Evolutionary conservation across 768 basidiomycete species (phyloP).

Genomic region (Hygrocybe coccinea): DNA sequence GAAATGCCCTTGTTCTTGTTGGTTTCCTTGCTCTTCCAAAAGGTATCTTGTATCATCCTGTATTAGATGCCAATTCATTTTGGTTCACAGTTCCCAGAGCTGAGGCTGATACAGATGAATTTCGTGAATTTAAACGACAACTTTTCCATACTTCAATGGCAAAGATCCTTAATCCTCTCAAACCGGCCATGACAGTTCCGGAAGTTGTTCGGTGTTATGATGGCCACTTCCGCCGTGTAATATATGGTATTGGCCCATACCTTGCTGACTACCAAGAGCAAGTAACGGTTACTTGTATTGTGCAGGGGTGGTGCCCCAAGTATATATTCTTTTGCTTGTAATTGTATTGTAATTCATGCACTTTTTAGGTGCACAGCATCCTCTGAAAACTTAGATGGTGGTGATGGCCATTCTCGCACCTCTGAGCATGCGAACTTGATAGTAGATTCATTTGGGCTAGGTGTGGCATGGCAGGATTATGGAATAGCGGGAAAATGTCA

Average conservation of each 20-base stretch:
- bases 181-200: slow-evolving; percentile 23
- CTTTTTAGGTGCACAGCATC: too few relatives aligned
- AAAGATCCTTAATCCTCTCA: slow-evolving; percentile 19
- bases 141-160: slow-evolving; percentile 29
- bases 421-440: slow-evolving; percentile 16
- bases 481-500: slow-evolving; percentile 29
- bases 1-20: slow-evolving; percentile 24
- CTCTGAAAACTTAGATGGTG: too few relatives aligned
- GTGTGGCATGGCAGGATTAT: slow-evolving; percentile 29
- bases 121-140: slow-evolving; percentile 25
- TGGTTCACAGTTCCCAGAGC: not conserved
- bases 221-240: slow-evolving; percentile 23
- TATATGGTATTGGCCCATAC: slow-evolving; percentile 33
- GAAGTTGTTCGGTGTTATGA: slow-evolving; percentile 24
- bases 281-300: slow-evolving; percentile 25
- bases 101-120: slow-evolving; percentile 14
- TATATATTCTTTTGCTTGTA: too few relatives aligned
- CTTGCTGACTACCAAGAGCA: slow-evolving; percentile 42
- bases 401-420: too few relatives aligned
- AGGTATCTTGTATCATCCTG: slow-evolving; percentile 19
- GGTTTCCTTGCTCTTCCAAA: slow-evolving; percentile 36
- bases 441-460: slow-evolving; percentile 16
- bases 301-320: slow-evolving; percentile 32
- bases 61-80: too few relatives aligned
- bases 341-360: too few relatives aligned